Conservation (phyloP, 176 grass and related monocot genomes). For the Zoysia pacifica region DNA sequence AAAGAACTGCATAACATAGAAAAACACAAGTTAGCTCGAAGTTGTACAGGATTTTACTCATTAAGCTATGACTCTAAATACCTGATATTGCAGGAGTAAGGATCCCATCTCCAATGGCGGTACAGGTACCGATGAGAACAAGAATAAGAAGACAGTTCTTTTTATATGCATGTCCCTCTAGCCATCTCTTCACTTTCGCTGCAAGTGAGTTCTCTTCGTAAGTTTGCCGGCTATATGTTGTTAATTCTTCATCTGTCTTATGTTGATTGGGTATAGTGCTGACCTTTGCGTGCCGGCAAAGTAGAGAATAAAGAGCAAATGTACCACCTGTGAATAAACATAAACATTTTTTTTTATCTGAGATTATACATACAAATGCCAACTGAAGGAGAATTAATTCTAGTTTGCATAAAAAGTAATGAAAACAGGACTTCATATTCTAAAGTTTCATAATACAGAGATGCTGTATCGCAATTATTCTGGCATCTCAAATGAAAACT, state of each 20-base stretch:
- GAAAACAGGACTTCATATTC: slow-evolving; percentile 25
- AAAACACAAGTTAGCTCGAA: slow-evolving; percentile 30
- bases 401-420: slow-evolving; percentile 22
- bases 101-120: slow-evolving; percentile 83
- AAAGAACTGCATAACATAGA: slow-evolving; percentile 71
- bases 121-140: slow-evolving; percentile 81
- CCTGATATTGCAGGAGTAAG: slow-evolving; percentile 92
- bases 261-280: slow-evolving; percentile 92
- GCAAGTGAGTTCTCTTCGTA: slow-evolving; percentile 83
- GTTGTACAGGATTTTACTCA: slow-evolving; percentile 19
- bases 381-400: slow-evolving; percentile 11
- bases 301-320: slow-evolving; percentile 90
- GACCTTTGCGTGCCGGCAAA: slow-evolving; percentile 86
- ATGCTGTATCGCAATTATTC: slow-evolving; percentile 22
- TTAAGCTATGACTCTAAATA: slow-evolving; percentile 30
- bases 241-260: slow-evolving; percentile 82
- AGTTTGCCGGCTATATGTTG: slow-evolving; percentile 85
- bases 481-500: slow-evolving; percentile 32
- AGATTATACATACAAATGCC: slow-evolving; percentile 8
- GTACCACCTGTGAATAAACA: slow-evolving; percentile 66
- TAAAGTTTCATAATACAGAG: slow-evolving; percentile 38
- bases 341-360: slow-evolving; percentile 18
- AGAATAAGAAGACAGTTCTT: slow-evolving; percentile 78
- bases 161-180: slow-evolving; percentile 66
- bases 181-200: slow-evolving; percentile 78